phyloP scores from a whole-genome alignment of 345 rosid species.

The Eucalyptus cloeziana region DNA sequence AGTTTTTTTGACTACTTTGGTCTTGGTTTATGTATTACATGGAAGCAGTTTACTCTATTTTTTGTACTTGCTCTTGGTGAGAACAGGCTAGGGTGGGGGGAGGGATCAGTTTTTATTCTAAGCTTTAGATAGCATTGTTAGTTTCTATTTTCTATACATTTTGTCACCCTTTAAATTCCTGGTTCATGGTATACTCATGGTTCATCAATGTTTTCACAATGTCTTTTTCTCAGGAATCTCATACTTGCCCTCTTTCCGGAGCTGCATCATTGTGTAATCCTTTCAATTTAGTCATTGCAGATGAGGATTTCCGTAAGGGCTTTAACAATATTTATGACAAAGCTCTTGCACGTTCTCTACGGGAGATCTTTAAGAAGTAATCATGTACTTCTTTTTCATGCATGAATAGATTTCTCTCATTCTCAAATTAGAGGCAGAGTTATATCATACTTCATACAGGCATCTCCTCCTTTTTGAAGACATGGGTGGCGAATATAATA shows the following conservation, averaged over 20 bases:
- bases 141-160: background rate
- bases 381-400: background rate
- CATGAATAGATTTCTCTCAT: background rate
- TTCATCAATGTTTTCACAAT: background rate
- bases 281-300: constrained; percentile 82
- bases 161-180: background rate
- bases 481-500: constrained; percentile 69
- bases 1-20: background rate
- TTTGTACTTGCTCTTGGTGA: background rate
- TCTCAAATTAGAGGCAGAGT: too few species aligned
- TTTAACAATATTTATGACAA: constrained; percentile 77
- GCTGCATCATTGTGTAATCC: constrained; percentile 93
- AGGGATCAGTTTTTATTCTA: background rate
- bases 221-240: constrained; percentile 43
- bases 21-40: background rate
- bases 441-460: constrained; percentile 17
- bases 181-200: background rate
- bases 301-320: constrained; percentile 89
- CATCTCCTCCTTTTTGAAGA: constrained; percentile 86
- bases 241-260: constrained; percentile 52
- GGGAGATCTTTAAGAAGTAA: constrained; percentile 62
- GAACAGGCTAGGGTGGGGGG: background rate
- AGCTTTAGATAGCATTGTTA: background rate
- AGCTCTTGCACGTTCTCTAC: constrained; percentile 60
- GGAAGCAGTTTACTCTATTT: background rate